phyloP scores from a whole-genome alignment of 768 basidiomycete genomes.

The Ramaria sp. region DNA sequence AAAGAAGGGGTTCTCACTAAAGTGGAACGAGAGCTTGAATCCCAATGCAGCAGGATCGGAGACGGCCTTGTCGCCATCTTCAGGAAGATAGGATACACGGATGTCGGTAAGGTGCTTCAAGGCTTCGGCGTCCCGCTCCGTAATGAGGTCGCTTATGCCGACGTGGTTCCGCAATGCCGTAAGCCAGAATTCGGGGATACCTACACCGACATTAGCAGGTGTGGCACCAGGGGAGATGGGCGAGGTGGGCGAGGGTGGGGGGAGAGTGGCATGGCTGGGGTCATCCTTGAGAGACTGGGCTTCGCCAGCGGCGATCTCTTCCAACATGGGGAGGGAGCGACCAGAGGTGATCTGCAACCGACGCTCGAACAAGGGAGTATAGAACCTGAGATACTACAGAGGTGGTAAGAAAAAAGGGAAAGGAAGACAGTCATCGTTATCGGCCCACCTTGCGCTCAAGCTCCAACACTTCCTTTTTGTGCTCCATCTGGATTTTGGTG shows the following conservation, averaged over 20 bases:
- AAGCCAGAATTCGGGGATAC: conserved; percentile 96
- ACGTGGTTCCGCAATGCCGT: conserved; percentile 90
- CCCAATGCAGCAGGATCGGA: conserved; percentile 49
- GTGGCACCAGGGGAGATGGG: conserved; percentile 19
- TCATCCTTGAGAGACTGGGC: conserved; percentile 66
- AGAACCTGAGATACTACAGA: conserved; percentile 28
- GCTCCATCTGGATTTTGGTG: conserved; percentile 81
- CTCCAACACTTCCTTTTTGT: conserved; percentile 91
- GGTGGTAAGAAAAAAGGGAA: background rate
- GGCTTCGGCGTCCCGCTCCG: conserved; percentile 81
- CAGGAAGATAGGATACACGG: conserved; percentile 61
- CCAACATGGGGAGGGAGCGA: conserved; percentile 53
- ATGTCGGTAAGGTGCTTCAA: conserved; percentile 79
- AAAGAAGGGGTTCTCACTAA: conserved; percentile 79
- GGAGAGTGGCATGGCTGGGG: conserved; percentile 51
- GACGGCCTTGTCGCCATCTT: conserved; percentile 32
- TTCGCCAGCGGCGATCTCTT: conserved; percentile 79
- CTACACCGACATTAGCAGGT: conserved; percentile 20
- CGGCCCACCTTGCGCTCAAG: conserved; percentile 83
- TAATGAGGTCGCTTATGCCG: conserved; percentile 79
- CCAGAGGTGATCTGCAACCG: conserved; percentile 79
- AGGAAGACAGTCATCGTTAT: background rate
- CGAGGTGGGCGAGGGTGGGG: conserved; percentile 25
- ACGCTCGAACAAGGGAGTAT: conserved; percentile 74
- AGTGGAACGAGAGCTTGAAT: conserved; percentile 83